Evolutionary conservation across 2,329 filamentous ascomycete species (phyloP), one percentile per base, ranked within the genome.

Genomic region (Pezicula radicicola): DNA sequence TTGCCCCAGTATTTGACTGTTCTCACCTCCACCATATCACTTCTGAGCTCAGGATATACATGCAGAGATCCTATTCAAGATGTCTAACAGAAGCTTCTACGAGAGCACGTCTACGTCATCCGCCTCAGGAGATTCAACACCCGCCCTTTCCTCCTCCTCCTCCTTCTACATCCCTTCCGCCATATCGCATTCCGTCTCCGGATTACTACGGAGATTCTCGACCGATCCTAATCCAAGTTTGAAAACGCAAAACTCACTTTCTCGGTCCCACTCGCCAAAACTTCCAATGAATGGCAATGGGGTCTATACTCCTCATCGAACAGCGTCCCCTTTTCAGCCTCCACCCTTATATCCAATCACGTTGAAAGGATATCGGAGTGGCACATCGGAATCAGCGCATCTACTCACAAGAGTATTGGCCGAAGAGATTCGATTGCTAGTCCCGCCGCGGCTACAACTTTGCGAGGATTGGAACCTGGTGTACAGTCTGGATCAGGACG

Each of bases 401-500:
- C 75, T 97, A 49, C 77, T 99, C 51, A 87, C 80, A 16, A 75
- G 76, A 46, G 80, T 84, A 10, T 75, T 97, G 28, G 94, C 93
- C 3, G 94, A 97, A 72, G 94, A 97, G 74, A 96, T 97, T 52
- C 81, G 94, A 45, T 81, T 95, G 37, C 85, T 97, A 63, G 76
- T 97, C 19, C 94, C 94, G 1, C 85, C 95, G 59, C 80, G 94
- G 46, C 73, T 97, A 54, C 90, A 96, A 70, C 84, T 99, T 42
- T 83, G 87, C 54, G 92, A 97, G 60, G 83, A 87, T 55, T 99
- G 94, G 94, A 80, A 79, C 49, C 74, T 97, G 47, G 80, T 87
- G 36, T 99, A 97, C 72, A 95, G 90, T 59, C 76, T 99, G 35
- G 92, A 96, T 64, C 88, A 95, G 70, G 86, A 99, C 69, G 94